Base-by-base conservation (phyloP, 2,329 filamentous ascomycete species). In the Microcera coccophila region DNA sequence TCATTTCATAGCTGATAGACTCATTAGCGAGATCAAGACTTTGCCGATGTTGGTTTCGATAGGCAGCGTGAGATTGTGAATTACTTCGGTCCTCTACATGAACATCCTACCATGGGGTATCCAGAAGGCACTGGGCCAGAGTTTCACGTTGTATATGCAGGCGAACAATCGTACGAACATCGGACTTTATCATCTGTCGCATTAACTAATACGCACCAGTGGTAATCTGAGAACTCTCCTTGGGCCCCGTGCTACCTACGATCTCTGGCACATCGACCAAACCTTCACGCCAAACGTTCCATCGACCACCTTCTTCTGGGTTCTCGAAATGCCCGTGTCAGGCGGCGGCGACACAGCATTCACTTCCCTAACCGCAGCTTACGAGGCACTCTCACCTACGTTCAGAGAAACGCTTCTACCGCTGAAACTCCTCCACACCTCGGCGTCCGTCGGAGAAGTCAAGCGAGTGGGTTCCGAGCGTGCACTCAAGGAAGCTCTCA, bases 191-290 rank as follows among this genome's bases (percentile, higher is more conserved):
- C 11, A 14, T 1, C 5, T 1, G 19, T 12, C n/a, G 1, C 10
- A 15, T 26, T 16, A n/a, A 16, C n/a, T 36, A 4, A 53, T 21
- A 21, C n/a, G 1, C 2, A 4, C 4, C 2, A 58, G 52, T 1
- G 61, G 57, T 2, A 63, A 58, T 16, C 14, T 63, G 16, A 51
- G 61, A 37, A 58, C 39, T 2, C 57, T 63, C 0, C 46, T 63
- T 1, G 60, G 61, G 0, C 50, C 53, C 11, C 45, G 52, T 2
- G 57, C 57, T 1, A 52, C 51, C 1, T 63, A 62, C 7, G 60
- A 63, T 7, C 54, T 63, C 1, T 64, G 61, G 61, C 60, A 64
- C 12, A 46, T 62, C 0, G 61, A 64, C 29, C 61, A 64, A n/a
- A 62, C 60, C 0, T 62, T 62, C n/a, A 62, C 59, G 0, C 49